These are phyloP conservation scores for Vigna nakashimae DNA, from an alignment of 306 rosid species.

Conservation along the genomic window DNA sequence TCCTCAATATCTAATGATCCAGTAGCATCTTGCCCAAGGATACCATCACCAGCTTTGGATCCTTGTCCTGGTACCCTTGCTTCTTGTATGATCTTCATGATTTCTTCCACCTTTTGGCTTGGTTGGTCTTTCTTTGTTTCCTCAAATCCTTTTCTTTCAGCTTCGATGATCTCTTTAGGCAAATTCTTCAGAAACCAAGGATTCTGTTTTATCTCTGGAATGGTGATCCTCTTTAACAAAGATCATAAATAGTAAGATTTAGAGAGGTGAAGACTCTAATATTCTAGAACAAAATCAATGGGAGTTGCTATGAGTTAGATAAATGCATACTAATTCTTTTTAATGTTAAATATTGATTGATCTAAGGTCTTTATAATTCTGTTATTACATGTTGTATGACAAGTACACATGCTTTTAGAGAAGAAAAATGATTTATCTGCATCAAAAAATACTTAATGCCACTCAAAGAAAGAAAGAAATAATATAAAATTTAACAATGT, in stretches of 20 bases:
- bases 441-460: no score
- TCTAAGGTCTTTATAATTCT: background rate
- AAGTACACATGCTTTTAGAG: background rate
- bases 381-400: background rate
- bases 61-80: constrained; percentile 71
- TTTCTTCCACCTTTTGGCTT: constrained; percentile 75
- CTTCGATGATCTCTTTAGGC: constrained; percentile 78
- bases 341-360: constrained; percentile 23
- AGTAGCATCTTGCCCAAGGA: constrained; percentile 45
- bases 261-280: background rate
- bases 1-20: constrained; percentile 65
- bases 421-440: no score
- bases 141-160: constrained; percentile 63
- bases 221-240: constrained; percentile 69
- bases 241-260: constrained; percentile 38
- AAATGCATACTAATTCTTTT: constrained; percentile 5
- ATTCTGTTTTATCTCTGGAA: constrained; percentile 83
- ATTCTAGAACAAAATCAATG: constrained; percentile 21
- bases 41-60: constrained; percentile 56
- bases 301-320: constrained; percentile 1
- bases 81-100: constrained; percentile 79
- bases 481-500: no score
- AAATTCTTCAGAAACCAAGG: constrained; percentile 93
- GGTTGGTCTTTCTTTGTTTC: constrained; percentile 55
- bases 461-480: no score